Conservation (phyloP, 352 stramenopile genomes). For the Phytophthora pluvialis region DNA sequence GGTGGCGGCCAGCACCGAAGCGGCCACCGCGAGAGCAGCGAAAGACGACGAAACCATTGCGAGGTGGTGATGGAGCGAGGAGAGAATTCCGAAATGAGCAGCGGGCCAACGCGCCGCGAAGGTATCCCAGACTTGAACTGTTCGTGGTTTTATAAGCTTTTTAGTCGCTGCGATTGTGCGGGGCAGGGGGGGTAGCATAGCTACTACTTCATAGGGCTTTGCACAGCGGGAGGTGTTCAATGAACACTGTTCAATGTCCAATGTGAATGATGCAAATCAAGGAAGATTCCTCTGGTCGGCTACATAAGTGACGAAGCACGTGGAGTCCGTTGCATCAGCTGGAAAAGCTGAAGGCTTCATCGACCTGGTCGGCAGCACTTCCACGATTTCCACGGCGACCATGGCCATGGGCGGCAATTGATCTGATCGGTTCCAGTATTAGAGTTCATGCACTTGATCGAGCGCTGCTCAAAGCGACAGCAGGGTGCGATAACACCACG, state of each 20-base stretch:
- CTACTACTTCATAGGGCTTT: too few relatives aligned
- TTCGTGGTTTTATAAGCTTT: slow-evolving; percentile 11
- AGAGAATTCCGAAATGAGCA: slow-evolving; percentile 34
- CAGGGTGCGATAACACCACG: slow-evolving; percentile 6
- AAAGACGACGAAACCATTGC: slow-evolving; percentile 25
- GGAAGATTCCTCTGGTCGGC: slow-evolving; percentile 16
- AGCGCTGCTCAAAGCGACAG: background rate
- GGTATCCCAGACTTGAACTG: slow-evolving; percentile 4
- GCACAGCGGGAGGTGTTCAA: background rate
- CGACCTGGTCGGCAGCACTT: slow-evolving; percentile 18
- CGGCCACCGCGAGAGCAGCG: slow-evolving; percentile 9
- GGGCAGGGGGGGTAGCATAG: slow-evolving; percentile 17
- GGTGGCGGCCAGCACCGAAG: slow-evolving; percentile 5
- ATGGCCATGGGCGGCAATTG: background rate
- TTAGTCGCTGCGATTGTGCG: slow-evolving; percentile 27
- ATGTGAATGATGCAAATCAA: slow-evolving; percentile 15
- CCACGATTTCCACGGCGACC: background rate
- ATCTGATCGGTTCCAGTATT: background rate
- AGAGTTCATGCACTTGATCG: background rate
- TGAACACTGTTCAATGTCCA: too few relatives aligned
- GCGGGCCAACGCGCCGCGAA: background rate
- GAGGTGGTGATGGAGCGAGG: background rate
- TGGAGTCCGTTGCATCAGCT: slow-evolving; percentile 5
- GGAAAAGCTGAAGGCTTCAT: slow-evolving; percentile 1
- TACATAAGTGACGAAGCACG: slow-evolving; percentile 10